Evolutionary conservation across 768 basidiomycete species (phyloP).

Genomic region (Tulasnella sp.): DNA sequence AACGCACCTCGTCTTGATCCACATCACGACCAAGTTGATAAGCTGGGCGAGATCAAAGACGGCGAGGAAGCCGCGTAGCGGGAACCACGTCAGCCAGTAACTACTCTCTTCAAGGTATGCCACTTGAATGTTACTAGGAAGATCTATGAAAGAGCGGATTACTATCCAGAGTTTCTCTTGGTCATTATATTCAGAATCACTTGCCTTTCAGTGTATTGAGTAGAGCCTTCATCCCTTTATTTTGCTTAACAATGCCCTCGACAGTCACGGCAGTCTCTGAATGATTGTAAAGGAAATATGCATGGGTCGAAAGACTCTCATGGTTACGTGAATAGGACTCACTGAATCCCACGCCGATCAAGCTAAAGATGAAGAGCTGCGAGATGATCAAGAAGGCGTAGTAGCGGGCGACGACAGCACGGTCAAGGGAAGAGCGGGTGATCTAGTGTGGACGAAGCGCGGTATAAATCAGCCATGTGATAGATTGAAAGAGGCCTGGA

Average conservation of each 20-base stretch:
- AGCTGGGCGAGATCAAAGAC: conserved; percentile 95
- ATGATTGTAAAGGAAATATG: no score
- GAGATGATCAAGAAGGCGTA: conserved; percentile 90
- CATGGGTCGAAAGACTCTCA: background rate
- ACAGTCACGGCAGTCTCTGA: conserved; percentile 32
- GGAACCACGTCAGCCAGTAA: conserved; percentile 91
- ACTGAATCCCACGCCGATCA: conserved; percentile 86
- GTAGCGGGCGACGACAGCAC: conserved; percentile 85
- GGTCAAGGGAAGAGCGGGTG: conserved; percentile 73
- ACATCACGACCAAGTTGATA: conserved; percentile 75
- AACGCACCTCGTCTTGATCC: conserved; percentile 69
- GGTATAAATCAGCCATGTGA: conserved; percentile 28
- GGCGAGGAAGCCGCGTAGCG: conserved; percentile 90
- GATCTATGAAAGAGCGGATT: conserved; percentile 32
- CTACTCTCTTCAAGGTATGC: conserved; percentile 88
- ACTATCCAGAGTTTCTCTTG: background rate
- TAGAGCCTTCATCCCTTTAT: conserved; percentile 35
- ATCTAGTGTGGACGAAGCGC: conserved; percentile 27
- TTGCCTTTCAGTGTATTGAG: conserved; percentile 38
- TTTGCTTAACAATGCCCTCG: conserved; percentile 36
- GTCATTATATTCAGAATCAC: conserved; percentile 13
- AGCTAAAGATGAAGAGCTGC: conserved; percentile 87
- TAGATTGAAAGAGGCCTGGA: background rate
- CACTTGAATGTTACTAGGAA: conserved; percentile 62
- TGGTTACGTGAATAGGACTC: conserved; percentile 25